These are phyloP conservation scores for Claviceps digitariae DNA, from an alignment of 2,329 filamentous ascomycete genomes.

Conservation along the genomic window DNA sequence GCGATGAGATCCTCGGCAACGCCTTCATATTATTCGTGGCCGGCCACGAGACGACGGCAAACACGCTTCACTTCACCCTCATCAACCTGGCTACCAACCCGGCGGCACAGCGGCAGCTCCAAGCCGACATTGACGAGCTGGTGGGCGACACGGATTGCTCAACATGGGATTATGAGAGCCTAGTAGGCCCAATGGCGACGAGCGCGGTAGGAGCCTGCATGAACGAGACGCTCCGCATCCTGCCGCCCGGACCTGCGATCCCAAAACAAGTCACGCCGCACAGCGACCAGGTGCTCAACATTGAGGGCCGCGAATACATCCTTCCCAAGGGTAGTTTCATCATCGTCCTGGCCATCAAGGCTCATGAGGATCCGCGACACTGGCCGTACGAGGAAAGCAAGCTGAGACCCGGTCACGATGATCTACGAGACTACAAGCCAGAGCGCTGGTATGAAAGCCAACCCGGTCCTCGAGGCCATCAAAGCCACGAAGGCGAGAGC, in stretches of 20 bases:
- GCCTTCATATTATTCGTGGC: conserved; percentile 57
- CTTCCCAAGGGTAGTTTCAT: conserved; percentile 45
- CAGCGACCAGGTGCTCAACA: conserved; percentile 40
- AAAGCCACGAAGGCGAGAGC: conserved; percentile 7
- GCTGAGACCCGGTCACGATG: conserved; percentile 29
- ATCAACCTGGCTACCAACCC: conserved; percentile 54
- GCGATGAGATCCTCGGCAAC: conserved; percentile 59
- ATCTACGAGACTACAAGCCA: conserved; percentile 56
- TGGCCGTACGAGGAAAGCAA: conserved; percentile 46
- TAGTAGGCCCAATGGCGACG: conserved; percentile 51
- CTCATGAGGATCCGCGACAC: conserved; percentile 56
- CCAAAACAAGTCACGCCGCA: conserved; percentile 47
- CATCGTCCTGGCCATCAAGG: conserved; percentile 38
- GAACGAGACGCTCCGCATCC: conserved; percentile 62
- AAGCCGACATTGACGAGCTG: conserved; percentile 54
- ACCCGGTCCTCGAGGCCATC: conserved; percentile 8
- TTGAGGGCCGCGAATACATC: conserved; percentile 43
- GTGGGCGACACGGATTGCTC: conserved; percentile 43
- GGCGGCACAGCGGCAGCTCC: conserved; percentile 48
- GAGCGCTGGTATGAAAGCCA: conserved; percentile 52
- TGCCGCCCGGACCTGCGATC: conserved; percentile 58
- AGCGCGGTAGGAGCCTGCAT: conserved; percentile 62
- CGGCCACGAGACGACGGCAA: conserved; percentile 71
- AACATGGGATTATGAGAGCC: conserved; percentile 58
- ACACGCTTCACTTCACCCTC: conserved; percentile 58